Conservation (phyloP, 2,329 filamentous ascomycete species). For the Penicillium capsulatum region DNA sequence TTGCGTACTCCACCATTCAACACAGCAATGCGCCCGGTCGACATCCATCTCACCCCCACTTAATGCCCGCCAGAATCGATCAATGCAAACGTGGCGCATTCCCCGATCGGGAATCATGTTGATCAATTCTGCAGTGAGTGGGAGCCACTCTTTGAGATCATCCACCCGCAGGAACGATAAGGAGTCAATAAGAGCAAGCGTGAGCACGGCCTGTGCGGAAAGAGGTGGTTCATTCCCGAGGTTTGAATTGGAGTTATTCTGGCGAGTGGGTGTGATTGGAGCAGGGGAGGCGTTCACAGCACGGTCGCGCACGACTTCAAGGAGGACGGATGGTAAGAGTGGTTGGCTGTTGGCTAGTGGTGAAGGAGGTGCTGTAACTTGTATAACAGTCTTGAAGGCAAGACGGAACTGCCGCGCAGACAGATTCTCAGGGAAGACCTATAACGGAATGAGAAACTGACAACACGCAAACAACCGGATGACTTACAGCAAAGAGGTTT, state of each 20-base stretch:
- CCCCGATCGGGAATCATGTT: constrained; percentile 58
- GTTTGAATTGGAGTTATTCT: constrained; percentile 31
- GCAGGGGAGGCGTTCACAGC: constrained; percentile 54
- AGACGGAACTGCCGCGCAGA: constrained; percentile 82
- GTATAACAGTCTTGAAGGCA: constrained; percentile 79
- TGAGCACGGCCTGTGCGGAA: constrained; percentile 74
- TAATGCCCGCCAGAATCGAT: constrained; percentile 74
- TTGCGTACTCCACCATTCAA: constrained; percentile 77
- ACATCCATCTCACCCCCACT: constrained; percentile 84
- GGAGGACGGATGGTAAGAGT: constrained; percentile 70
- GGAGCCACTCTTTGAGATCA: constrained; percentile 76
- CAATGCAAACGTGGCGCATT: constrained; percentile 62
- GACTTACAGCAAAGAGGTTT: constrained; percentile 60
- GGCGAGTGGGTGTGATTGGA: constrained; percentile 40
- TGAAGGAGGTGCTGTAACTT: constrained; percentile 75
- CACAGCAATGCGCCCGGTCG: constrained; percentile 70
- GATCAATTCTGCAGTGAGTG: constrained; percentile 64
- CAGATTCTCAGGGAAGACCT: constrained; percentile 71
- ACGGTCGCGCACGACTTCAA: constrained; percentile 72
- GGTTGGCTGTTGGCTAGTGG: constrained; percentile 68
- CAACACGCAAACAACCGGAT: background rate
- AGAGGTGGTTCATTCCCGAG: constrained; percentile 30
- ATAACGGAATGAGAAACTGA: background rate
- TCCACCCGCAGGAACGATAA: constrained; percentile 67
- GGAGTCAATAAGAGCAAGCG: constrained; percentile 73